Percentiles rank a stretch among this genome's conserved stretches.
These are phyloP conservation scores for Colletotrichum orbiculare DNA, from an alignment of 2,329 filamentous ascomycete species.

Conservation along the genomic window DNA sequence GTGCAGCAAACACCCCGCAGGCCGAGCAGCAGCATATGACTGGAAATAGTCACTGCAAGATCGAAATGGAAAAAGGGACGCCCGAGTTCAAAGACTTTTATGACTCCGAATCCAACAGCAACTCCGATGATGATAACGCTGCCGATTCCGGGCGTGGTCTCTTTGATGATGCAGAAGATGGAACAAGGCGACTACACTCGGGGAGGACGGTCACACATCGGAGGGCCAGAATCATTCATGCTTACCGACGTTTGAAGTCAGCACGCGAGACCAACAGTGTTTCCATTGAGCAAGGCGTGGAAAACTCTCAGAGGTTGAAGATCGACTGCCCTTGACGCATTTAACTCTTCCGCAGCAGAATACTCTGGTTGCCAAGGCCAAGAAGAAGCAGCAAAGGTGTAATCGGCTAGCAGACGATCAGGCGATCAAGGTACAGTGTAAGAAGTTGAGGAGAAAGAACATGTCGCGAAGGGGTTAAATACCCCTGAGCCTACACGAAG, in stretches of 20 bases:
- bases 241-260: not conserved
- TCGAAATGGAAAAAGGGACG: constrained; percentile 48
- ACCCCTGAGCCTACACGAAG: too few relatives aligned
- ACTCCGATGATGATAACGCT: constrained; percentile 4
- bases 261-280: not conserved
- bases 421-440: constrained; percentile 35
- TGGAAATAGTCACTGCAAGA: constrained; percentile 58
- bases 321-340: constrained; percentile 42
- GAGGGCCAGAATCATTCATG: not conserved
- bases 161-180: constrained; percentile 37
- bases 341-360: constrained; percentile 44
- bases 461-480: too few relatives aligned
- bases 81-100: constrained; percentile 56
- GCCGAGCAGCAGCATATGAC: constrained; percentile 63
- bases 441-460: too few relatives aligned
- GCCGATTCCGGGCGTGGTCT: not conserved
- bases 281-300: not conserved
- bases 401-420: constrained; percentile 34
- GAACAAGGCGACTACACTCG: constrained; percentile 47
- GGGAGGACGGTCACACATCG: constrained; percentile 48
- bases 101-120: constrained; percentile 39
- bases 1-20: constrained; percentile 46
- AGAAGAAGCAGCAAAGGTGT: constrained; percentile 44
- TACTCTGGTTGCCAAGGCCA: constrained; percentile 41
- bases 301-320: constrained; percentile 13